phyloP scores from a whole-genome alignment of 768 basidiomycete genomes.

The Russula sp. region DNA sequence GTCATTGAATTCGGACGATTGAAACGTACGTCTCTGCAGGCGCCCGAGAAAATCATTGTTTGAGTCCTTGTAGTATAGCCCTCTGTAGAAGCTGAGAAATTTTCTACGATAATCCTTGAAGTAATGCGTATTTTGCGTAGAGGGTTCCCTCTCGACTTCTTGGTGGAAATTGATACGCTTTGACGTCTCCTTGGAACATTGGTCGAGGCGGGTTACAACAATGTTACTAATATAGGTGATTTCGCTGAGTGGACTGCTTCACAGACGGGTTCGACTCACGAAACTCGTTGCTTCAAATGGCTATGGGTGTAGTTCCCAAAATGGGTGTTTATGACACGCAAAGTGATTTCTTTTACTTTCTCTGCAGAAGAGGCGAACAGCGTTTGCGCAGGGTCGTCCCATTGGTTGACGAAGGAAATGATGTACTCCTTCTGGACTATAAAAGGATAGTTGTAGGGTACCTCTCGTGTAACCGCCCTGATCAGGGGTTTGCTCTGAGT shows the following conservation, averaged over 20 bases:
- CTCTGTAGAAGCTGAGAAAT: neutral
- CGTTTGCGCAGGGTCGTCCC: slow-evolving; percentile 37
- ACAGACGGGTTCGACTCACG: slow-evolving; percentile 28
- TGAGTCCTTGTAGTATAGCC: neutral
- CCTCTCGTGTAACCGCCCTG: slow-evolving; percentile 64
- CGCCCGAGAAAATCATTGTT: neutral
- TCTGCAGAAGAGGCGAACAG: slow-evolving; percentile 38
- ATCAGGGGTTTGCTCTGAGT: neutral
- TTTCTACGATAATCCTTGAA: slow-evolving; percentile 10
- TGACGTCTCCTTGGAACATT: too few relatives aligned
- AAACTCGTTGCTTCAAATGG: slow-evolving; percentile 41
- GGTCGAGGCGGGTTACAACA: neutral
- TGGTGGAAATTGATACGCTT: neutral
- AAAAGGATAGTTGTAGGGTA: slow-evolving; percentile 62
- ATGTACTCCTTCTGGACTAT: slow-evolving; percentile 50
- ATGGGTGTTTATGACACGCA: slow-evolving; percentile 37
- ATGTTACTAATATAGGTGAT: neutral
- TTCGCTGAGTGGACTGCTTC: neutral
- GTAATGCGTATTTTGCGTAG: neutral
- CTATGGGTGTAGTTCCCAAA: slow-evolving; percentile 51
- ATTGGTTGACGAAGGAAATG: slow-evolving; percentile 35
- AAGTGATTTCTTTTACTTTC: slow-evolving; percentile 35
- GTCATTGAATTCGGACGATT: neutral
- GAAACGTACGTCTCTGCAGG: neutral
- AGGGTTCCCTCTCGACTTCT: neutral